Evolutionary conservation across 129 eudicot genomes (phyloP).

Genomic region (Calendula officinalis): DNA sequence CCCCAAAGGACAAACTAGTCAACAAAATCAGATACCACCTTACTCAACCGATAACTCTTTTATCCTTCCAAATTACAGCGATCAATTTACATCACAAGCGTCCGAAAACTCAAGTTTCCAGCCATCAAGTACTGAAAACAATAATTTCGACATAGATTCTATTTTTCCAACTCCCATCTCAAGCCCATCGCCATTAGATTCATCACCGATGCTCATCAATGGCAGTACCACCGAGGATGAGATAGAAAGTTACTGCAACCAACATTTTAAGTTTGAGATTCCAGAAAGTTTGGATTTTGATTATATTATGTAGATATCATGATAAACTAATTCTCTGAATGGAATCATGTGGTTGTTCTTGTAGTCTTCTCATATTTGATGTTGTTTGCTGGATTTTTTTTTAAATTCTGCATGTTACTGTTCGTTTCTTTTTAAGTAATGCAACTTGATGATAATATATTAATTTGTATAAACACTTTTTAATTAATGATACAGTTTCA

Average conservation of each 20-base stretch:
- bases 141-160: constrained; percentile 39
- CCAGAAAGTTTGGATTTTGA: too few relatives aligned
- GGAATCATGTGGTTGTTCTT: too few relatives aligned
- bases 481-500: not conserved
- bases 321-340: too few relatives aligned
- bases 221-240: constrained; percentile 33
- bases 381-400: too few relatives aligned
- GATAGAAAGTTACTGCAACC: too few relatives aligned
- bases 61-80: constrained; percentile 14
- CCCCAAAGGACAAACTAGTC: constrained; percentile 17
- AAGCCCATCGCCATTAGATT: constrained; percentile 38
- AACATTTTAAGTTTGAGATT: too few relatives aligned
- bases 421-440: not conserved
- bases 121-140: constrained; percentile 27
- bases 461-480: constrained; percentile 4
- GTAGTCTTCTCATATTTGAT: too few relatives aligned
- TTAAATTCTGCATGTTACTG: not conserved
- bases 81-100: constrained; percentile 16
- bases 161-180: constrained; percentile 43
- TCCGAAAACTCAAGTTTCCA: constrained; percentile 41
- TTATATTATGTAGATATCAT: too few relatives aligned
- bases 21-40: constrained; percentile 25
- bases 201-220: constrained; percentile 37
- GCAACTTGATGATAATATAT: constrained; percentile 9
- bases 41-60: constrained; percentile 13